phyloP scores from a whole-genome alignment of 2,329 filamentous ascomycete species.

The Chaetomium strumarium region DNA sequence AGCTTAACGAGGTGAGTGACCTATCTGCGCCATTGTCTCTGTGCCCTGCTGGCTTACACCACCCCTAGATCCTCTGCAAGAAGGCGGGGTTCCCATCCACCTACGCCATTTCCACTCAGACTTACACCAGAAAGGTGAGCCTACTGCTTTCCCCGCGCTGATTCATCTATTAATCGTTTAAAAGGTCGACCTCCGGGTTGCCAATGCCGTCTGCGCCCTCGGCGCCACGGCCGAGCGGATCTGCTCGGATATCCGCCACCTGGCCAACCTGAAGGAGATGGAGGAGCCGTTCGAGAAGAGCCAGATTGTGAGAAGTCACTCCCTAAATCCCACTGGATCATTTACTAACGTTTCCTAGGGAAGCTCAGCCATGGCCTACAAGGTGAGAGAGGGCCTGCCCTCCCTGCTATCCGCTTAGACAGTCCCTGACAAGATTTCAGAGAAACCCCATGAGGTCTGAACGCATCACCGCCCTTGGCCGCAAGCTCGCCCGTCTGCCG shows the following conservation, averaged over 20 bases:
- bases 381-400: too few relatives aligned
- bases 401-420: too few relatives aligned
- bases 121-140: constrained; percentile 30
- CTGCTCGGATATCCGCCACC: constrained; percentile 65
- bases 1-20: constrained; percentile 44
- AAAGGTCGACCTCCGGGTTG: constrained; percentile 67
- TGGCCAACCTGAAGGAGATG: constrained; percentile 73
- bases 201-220: constrained; percentile 73
- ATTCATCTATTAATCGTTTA: constrained; percentile 43
- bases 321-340: neutral
- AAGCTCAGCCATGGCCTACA: constrained; percentile 36
- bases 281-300: constrained; percentile 78
- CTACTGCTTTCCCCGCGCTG: too few relatives aligned
- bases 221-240: constrained; percentile 76
- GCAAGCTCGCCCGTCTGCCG: constrained; percentile 29
- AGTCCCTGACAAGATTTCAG: constrained; percentile 6
- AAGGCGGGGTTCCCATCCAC: constrained; percentile 49
- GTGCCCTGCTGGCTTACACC: neutral
- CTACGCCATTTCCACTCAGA: constrained; percentile 63
- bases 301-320: constrained; percentile 52
- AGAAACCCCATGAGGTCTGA: constrained; percentile 41
- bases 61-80: constrained; percentile 38
- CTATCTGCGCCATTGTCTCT: neutral
- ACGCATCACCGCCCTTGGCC: constrained; percentile 40
- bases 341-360: constrained; percentile 13